Evolutionary conservation across 805 yeast species (phyloP), one percentile per base, ranked within the genome.

Genomic region (Lipomyces spencermartinsiae): DNA sequence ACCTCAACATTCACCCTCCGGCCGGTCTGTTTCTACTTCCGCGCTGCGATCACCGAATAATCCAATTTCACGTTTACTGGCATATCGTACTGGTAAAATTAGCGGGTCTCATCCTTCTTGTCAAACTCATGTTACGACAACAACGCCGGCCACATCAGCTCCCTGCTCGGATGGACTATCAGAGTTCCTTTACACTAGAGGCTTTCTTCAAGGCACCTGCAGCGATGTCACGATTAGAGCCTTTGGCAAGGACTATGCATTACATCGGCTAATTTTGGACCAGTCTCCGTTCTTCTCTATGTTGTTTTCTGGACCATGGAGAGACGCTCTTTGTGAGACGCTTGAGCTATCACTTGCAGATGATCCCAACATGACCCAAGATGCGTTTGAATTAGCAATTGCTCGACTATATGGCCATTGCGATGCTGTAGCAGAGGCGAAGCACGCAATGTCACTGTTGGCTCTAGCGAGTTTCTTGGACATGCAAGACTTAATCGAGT

Each of bases 391-490:
- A 58, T 73, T 83, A 29, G 85, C 85, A 0, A 73, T 86, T 1
- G 81, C 82, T 0, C 70, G 83, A 54, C 75, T 86, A 12, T 86
- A 86, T 71, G 88, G 88, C 0, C 81, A 80, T 0, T 59, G 73
- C 2, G 79, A 81, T 61, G 58, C 73, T 3, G 73, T 73, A 25
- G 75, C 76, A 16, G 84, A 82, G 60, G 76, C 73, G 25, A 67
- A 75, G 31, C 76, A 79, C n/a, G 78, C 85, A 1, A 75, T 79
- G 62, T 78, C 78, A 19, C 78, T 85, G 80, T 79, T 86, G 63
- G 85, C 86, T 0, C 76, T 83, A 16, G 86, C 87, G 0, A 85
- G 82, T 68, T 86, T 82, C 69, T 73, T 86, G 53, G 86, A 81
- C 53, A 77, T 86, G 31, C 79, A 80, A 1, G 83, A 82, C 22